phyloP scores from a whole-genome alignment of 2,329 filamentous ascomycete genomes.

The Akanthomyces uredinophilus region DNA sequence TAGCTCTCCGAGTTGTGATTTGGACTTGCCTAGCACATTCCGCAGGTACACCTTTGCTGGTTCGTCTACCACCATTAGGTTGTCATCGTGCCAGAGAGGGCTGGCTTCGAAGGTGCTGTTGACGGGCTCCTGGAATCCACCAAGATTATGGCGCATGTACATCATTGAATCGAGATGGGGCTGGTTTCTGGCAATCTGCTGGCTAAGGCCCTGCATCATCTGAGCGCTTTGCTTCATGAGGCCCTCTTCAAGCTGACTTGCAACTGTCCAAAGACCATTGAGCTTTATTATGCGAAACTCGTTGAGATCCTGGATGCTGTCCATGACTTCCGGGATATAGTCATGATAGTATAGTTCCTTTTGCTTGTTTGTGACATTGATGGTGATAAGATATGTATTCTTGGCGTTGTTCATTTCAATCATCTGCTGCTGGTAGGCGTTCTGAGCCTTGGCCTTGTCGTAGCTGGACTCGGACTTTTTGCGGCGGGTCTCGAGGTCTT shows the following conservation, averaged over 20 bases:
- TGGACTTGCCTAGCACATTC: slow-evolving; percentile 88
- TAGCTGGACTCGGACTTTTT: slow-evolving; percentile 96
- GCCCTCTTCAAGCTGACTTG: slow-evolving; percentile 72
- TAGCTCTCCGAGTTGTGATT: slow-evolving; percentile 73
- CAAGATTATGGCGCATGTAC: slow-evolving; percentile 91
- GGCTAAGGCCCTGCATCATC: slow-evolving; percentile 65
- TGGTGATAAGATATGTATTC: slow-evolving; percentile 94
- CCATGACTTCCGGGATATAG: slow-evolving; percentile 88
- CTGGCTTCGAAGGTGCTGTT: slow-evolving; percentile 90
- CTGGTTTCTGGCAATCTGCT: slow-evolving; percentile 82
- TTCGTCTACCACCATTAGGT: slow-evolving; percentile 79
- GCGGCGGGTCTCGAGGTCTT: slow-evolving; percentile 88
- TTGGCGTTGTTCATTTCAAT: slow-evolving; percentile 96
- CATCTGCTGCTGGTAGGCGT: slow-evolving; percentile 86
- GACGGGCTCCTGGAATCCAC: slow-evolving; percentile 73
- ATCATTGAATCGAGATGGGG: slow-evolving; percentile 93
- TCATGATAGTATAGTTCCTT: slow-evolving; percentile 98
- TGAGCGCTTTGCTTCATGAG: slow-evolving; percentile 70
- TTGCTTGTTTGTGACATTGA: slow-evolving; percentile 95
- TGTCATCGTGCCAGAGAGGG: slow-evolving; percentile 95
- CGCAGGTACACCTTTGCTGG: slow-evolving; percentile 83
- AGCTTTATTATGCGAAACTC: slow-evolving; percentile 81
- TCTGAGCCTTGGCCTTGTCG: slow-evolving; percentile 88
- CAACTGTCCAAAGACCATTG: slow-evolving; percentile 80
- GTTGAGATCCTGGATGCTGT: slow-evolving; percentile 88